Percentiles rank a stretch among this genome's conserved stretches.
Evolutionary conservation across 495 filamentous ascomycete species (phyloP).

Genomic region (Apiosordaria backusii): DNA sequence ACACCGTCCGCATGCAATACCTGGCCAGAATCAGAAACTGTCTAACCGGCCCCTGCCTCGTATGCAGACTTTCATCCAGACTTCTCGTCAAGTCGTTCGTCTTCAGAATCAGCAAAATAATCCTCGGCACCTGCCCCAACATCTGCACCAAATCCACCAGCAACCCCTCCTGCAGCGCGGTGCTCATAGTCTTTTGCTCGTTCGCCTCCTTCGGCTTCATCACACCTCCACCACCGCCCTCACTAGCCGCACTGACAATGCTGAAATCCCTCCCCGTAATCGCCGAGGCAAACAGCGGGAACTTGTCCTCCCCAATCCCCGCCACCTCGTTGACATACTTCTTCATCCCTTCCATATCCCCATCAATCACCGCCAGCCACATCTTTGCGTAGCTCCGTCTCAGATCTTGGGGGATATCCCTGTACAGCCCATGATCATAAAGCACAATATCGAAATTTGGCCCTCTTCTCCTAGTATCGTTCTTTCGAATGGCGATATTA

Average conservation of each 20-base stretch:
- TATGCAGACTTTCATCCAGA: slow-evolving; percentile 91
- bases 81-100: slow-evolving; percentile 96
- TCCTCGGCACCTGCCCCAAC: slow-evolving; percentile 80
- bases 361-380: slow-evolving; percentile 93
- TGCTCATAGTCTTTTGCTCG: slow-evolving; percentile 79
- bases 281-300: slow-evolving; percentile 90
- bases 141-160: slow-evolving; percentile 83
- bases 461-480: slow-evolving; percentile 41
- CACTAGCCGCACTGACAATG: slow-evolving; percentile 51
- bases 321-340: slow-evolving; percentile 86
- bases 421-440: slow-evolving; percentile 97
- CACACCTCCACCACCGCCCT: slow-evolving; percentile 49
- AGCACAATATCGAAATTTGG: slow-evolving; percentile 93
- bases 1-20: slow-evolving; percentile 87
- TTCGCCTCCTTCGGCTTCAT: slow-evolving; percentile 56
- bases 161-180: slow-evolving; percentile 81
- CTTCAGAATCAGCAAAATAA: slow-evolving; percentile 94
- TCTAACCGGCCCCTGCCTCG: slow-evolving; percentile 78
- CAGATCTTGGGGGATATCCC: slow-evolving; percentile 76
- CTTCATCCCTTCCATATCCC: slow-evolving; percentile 77
- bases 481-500: slow-evolving; percentile 88
- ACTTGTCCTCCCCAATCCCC: slow-evolving; percentile 85
- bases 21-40: slow-evolving; percentile 91
- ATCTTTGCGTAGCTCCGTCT: slow-evolving; percentile 91
- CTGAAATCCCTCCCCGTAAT: slow-evolving; percentile 93